Evolutionary conservation across 2,329 filamentous ascomycete species (phyloP), one percentile per base, ranked within the genome.

Genomic region (Colletotrichum higginsianum): DNA sequence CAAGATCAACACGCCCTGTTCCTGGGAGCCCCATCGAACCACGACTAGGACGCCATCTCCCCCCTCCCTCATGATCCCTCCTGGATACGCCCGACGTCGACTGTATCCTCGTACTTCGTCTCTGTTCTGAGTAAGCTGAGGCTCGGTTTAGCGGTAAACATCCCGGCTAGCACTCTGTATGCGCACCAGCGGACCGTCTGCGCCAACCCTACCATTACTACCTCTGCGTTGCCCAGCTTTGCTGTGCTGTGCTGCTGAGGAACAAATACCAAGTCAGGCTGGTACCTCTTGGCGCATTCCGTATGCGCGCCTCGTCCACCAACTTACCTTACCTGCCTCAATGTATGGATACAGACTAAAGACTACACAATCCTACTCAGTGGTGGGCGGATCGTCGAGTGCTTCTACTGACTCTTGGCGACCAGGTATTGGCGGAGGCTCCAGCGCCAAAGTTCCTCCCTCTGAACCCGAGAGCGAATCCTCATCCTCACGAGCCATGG

Each of bases 101-200:
- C 46, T 57, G 44, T 42, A 18, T 66, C 21, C 40, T 47, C 35
- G 30, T 61, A 35, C 35, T n/a, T 30, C 47, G 21, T 46, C 26
- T 46, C 42, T 42, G 40, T 56, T 40, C 47, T 67, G 67, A 67
- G 62, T 67, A 67, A 67, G 67, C 67, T 61, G 62, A 61, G 67
- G 55, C 62, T 70, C 58, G 57, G 13, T 50, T 13, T 49, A 50
- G 66, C 46, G 35, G 16, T 30, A 23, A 23, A 13, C 30, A 44
- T 35, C 60, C 66, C 16, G 18, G 50, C 42, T 52, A 15, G 26
- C 26, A 57, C n/a, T 52, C 23, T 52, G 23, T 55, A 55, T 46
- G 61, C 9, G 50, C 42, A 38, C 42, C 55, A 42, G 50, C 47
- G 18, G 67, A 44, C 35, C 53, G 16, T 55, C 55, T 12, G 3